Base-by-base conservation (phyloP, 2,329 filamentous ascomycete genomes). In the Bipolaris oryzae region DNA sequence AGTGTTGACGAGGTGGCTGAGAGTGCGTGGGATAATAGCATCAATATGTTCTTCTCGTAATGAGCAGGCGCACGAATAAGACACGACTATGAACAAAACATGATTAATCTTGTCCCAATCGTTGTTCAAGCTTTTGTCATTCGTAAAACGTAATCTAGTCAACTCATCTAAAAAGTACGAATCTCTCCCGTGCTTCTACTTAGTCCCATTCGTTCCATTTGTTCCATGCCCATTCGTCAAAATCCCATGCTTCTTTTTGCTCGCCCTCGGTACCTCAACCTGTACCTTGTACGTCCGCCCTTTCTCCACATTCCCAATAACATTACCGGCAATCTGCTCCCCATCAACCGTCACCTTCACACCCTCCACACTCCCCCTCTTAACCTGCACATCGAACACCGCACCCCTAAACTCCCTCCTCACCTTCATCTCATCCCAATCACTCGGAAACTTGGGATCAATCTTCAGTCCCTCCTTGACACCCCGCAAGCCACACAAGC, bases 401-500 rank as follows among this genome's bases (percentile, higher is more conserved):
- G 83, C 83, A 1, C 79, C 82, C 13, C 83, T 77, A 69, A 86
- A 85, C 39, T 72, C 45, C 15, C 84, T 78, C 15, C 70, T 78
- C 16, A 79, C 81, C 53, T 77, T 79, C 62, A 84, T 80, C 9
- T 69, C 72, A 23, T 80, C 67, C 83, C 84, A 86, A 7, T 64
- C 67, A 20, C 76, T 78, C 7, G 84, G 84, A 58, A 85, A 70
- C 68, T 84, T 81, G 0, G 84, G 83, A 1, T 76, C 71, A 25
- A 85, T 73, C 7, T 62, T 62, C 48, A 85, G 64, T 0, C 83
- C 83, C 1, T 80, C 70, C 1, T 71, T 71, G 10, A 82, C 81
- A 23, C 84, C 84, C 10, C 77, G 76, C 35, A 86, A 71, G 0
- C 84, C 83, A 57, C 82, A 85, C 5, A 86, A 68, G 0, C 83